Conservation (phyloP, 768 basidiomycete genomes). For the Lactifluus echinatus region DNA sequence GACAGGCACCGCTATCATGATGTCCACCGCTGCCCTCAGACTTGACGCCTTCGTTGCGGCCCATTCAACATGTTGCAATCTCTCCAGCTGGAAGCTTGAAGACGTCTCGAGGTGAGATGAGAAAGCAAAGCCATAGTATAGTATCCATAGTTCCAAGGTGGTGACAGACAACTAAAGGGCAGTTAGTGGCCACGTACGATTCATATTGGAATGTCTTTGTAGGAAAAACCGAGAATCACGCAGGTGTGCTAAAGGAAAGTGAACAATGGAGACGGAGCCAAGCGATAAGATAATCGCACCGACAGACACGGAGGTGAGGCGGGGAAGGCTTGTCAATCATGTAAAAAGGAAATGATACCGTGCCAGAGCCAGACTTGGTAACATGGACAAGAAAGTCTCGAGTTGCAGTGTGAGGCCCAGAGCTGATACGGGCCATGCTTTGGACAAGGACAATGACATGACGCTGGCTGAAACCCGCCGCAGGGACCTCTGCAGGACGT, state of each 20-base stretch:
- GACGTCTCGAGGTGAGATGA: constrained; percentile 20
- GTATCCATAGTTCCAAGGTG: too few species aligned
- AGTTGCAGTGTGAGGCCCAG: background rate
- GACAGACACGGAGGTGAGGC: background rate
- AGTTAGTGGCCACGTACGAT: background rate
- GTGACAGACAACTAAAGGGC: too few species aligned
- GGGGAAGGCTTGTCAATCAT: background rate
- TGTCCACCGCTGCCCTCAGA: too few species aligned
- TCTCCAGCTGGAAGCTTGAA: constrained; percentile 55
- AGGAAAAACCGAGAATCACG: constrained; percentile 65
- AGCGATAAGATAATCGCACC: background rate
- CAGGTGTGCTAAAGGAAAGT: constrained; percentile 49
- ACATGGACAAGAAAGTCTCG: background rate
- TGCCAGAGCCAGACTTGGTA: background rate
- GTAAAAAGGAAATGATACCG: background rate
- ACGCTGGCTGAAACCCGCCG: background rate
- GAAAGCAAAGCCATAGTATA: too few species aligned
- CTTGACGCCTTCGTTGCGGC: constrained; percentile 53
- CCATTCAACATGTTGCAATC: constrained; percentile 44
- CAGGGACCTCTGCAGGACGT: background rate
- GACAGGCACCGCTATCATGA: too few species aligned
- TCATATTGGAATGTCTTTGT: constrained; percentile 45
- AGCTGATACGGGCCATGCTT: too few species aligned
- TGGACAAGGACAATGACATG: background rate
- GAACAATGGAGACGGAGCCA: background rate